Conservation (phyloP, 2,329 filamentous ascomycete genomes). For the Diaporthe destruens region DNA sequence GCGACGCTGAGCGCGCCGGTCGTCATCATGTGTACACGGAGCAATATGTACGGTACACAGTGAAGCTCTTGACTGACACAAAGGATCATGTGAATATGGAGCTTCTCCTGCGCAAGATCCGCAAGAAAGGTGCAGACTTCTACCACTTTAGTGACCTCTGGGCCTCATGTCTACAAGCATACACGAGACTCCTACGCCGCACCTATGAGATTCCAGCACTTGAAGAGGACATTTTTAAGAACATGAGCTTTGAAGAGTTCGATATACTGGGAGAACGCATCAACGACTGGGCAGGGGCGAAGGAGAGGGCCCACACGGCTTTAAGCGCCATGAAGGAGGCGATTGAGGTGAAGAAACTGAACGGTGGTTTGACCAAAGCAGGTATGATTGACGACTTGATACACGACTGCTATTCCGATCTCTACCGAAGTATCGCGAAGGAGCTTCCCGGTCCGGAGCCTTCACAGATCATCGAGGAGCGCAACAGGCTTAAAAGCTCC, state of each 20-base stretch:
- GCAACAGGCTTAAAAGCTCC: conserved; percentile 53
- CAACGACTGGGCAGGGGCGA: conserved; percentile 64
- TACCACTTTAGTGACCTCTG: conserved; percentile 73
- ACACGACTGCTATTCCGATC: conserved; percentile 85
- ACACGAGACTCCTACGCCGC: conserved; percentile 65
- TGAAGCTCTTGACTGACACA: conserved; percentile 78
- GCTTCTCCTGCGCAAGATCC: conserved; percentile 80
- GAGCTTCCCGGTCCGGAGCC: conserved; percentile 66
- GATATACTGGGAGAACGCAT: conserved; percentile 68
- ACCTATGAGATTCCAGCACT: conserved; percentile 60
- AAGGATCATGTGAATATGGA: conserved; percentile 83
- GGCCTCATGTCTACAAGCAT: conserved; percentile 67
- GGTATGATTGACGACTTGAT: conserved; percentile 92
- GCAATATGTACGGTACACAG: conserved; percentile 86
- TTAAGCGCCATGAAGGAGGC: conserved; percentile 69
- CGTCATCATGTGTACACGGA: conserved; percentile 93
- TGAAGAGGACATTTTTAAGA: conserved; percentile 68
- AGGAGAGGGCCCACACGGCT: conserved; percentile 55
- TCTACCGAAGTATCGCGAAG: conserved; percentile 77
- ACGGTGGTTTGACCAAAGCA: conserved; percentile 88
- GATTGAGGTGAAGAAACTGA: conserved; percentile 77
- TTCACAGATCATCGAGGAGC: conserved; percentile 60
- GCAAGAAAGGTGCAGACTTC: conserved; percentile 84
- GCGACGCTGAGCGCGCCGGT: conserved; percentile 84
- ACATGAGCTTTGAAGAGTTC: conserved; percentile 66